Evolutionary conservation across 139 green algal genomes (phyloP).

Genomic region (Chlamydomonas schloesseri): DNA sequence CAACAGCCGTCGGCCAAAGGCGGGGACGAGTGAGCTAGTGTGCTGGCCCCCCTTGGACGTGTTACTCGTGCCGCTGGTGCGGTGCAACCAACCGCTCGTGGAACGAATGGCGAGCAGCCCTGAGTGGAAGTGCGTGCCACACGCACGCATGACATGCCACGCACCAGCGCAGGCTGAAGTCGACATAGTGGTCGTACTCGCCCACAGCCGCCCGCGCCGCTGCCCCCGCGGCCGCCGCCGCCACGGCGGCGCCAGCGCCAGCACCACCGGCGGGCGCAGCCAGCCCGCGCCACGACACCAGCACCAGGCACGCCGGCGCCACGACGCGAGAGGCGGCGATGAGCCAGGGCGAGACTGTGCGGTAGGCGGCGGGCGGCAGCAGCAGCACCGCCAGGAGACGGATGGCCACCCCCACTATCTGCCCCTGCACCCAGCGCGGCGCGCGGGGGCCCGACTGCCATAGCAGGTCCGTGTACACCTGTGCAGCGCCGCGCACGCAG

Average conservation of each 20-base stretch:
- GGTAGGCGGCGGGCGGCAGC: not conserved
- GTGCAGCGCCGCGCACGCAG: too few species aligned
- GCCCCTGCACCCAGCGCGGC: not conserved
- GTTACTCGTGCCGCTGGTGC: too few species aligned
- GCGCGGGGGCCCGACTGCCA: not conserved
- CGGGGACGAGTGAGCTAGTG: too few species aligned
- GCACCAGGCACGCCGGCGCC: not conserved
- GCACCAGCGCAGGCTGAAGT: constrained; percentile 1
- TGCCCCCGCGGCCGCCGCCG: not conserved
- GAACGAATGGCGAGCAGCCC: too few species aligned
- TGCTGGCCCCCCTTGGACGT: too few species aligned
- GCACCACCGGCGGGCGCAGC: too few species aligned
- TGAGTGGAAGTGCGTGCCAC: too few species aligned
- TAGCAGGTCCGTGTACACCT: not conserved
- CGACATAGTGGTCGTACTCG: not conserved
- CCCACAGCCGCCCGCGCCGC: too few species aligned
- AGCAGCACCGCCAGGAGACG: not conserved
- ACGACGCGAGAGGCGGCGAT: not conserved
- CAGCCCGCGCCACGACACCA: not conserved
- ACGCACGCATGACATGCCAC: too few species aligned
- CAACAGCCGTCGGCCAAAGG: too few species aligned
- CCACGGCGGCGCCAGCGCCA: not conserved
- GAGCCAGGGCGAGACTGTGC: not conserved
- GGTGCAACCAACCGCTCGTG: too few species aligned
- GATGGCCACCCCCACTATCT: not conserved